phyloP scores from a whole-genome alignment of 768 basidiomycete species.

The Phaeotremella fagi region DNA sequence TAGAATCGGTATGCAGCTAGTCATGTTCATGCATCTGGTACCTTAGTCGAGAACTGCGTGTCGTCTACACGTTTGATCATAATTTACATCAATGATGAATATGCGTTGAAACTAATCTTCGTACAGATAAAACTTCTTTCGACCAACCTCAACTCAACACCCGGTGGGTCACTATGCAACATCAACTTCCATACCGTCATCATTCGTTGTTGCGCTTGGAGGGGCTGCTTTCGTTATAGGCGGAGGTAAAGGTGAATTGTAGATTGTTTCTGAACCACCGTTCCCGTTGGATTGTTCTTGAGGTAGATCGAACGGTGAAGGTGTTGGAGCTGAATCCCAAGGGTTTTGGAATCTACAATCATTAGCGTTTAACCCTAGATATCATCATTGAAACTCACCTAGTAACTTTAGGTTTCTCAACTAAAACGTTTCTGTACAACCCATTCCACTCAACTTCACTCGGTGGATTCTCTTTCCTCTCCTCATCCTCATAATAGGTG shows the following conservation, averaged over 20 bases:
- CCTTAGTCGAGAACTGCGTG: too few species aligned
- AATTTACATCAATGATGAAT: too few species aligned
- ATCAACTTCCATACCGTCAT: constrained; percentile 27
- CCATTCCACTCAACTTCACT: constrained; percentile 66
- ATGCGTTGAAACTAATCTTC: too few species aligned
- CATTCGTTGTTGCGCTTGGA: neutral
- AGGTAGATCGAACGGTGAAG: neutral
- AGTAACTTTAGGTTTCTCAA: constrained; percentile 86
- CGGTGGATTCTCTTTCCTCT: constrained; percentile 73
- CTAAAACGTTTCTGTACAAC: constrained; percentile 75
- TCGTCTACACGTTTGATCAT: too few species aligned
- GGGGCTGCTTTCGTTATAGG: constrained; percentile 23
- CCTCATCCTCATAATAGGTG: constrained; percentile 94
- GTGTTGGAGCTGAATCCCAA: constrained; percentile 27
- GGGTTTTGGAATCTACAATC: constrained; percentile 35
- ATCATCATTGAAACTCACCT: constrained; percentile 48
- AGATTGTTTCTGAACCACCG: constrained; percentile 13
- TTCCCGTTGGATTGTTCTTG: neutral
- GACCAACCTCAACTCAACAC: neutral
- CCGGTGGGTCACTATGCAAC: too few species aligned
- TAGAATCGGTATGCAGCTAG: neutral
- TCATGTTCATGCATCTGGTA: too few species aligned
- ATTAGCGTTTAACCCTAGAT: neutral
- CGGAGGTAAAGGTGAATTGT: constrained; percentile 33
- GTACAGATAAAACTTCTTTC: neutral